Evolutionary conservation across 441 rosid species (phyloP).

Genomic region (Eutrema salsugineum): DNA sequence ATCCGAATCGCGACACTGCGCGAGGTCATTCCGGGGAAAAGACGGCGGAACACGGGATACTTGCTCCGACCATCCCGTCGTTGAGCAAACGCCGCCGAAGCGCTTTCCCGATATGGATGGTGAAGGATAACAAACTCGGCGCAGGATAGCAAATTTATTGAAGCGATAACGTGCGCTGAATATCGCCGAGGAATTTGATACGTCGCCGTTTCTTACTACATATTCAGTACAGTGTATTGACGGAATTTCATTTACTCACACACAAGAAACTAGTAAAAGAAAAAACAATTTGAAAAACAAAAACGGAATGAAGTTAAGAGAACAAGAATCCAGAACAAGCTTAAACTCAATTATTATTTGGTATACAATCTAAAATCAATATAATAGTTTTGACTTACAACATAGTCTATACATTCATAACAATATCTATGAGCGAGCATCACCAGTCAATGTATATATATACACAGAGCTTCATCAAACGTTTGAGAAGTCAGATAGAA

Average conservation of each 20-base stretch:
- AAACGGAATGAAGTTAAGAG: no score
- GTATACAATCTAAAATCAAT: not conserved
- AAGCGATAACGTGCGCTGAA: not conserved
- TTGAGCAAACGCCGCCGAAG: not conserved
- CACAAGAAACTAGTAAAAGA: no score
- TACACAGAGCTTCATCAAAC: conserved; percentile 17
- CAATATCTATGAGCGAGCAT: conserved; percentile 27
- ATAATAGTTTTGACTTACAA: conserved; percentile 13
- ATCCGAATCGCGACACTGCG: not conserved
- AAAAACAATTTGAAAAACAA: not conserved
- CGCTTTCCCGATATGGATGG: not conserved
- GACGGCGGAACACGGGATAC: not conserved
- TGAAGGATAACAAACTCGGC: not conserved
- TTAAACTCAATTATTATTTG: not conserved
- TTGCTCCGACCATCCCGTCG: not conserved
- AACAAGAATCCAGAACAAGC: not conserved
- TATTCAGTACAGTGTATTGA: no score
- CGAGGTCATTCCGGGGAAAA: not conserved
- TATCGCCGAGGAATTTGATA: not conserved
- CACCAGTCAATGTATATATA: conserved; percentile 11
- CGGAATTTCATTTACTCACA: no score
- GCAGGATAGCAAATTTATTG: not conserved
- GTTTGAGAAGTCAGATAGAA: not conserved
- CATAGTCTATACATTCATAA: conserved; percentile 24
- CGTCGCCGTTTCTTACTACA: not conserved